These are phyloP conservation scores for Oxyria digyna DNA, from an alignment of 148 eudicot species.

Conservation along the genomic window DNA sequence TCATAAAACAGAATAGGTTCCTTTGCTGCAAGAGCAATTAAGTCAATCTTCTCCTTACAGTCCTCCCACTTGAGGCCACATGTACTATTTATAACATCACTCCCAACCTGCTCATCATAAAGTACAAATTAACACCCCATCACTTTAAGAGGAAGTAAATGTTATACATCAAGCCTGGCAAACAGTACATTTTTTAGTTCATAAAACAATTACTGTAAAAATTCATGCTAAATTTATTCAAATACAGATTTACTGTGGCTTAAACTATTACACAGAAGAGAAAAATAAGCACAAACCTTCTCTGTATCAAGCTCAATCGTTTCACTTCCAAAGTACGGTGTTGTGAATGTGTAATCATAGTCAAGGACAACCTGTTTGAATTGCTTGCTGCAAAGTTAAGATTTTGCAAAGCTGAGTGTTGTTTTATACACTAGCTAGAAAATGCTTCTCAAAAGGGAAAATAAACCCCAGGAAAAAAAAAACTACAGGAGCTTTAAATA, in stretches of 20 bases:
- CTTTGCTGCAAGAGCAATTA: constrained; percentile 64
- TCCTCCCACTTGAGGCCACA: constrained; percentile 64
- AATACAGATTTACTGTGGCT: not conserved
- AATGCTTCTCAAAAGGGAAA: not conserved
- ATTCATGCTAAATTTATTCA: not conserved
- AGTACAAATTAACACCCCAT: not conserved
- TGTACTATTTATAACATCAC: constrained; percentile 16
- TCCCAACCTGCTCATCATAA: constrained; percentile 12
- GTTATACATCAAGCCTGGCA: not conserved
- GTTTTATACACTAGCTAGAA: not conserved
- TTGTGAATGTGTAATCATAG: constrained; percentile 96
- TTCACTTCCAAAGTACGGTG: constrained; percentile 89
- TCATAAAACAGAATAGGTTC: constrained; percentile 95
- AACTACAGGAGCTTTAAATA: not conserved
- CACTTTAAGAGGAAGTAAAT: not conserved
- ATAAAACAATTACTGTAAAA: not conserved
- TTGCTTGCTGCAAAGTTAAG: constrained; percentile 53
- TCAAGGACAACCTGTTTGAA: constrained; percentile 73
- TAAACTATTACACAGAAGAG: not conserved
- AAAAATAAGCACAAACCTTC: constrained; percentile 30
- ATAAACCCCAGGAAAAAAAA: not conserved
- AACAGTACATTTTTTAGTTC: not conserved
- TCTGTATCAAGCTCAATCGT: constrained; percentile 31
- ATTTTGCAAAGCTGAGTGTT: not conserved
- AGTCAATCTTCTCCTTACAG: constrained; percentile 60